Conservation (phyloP, 2,329 filamentous ascomycete species). For the Paracoccidioides lutzii region DNA sequence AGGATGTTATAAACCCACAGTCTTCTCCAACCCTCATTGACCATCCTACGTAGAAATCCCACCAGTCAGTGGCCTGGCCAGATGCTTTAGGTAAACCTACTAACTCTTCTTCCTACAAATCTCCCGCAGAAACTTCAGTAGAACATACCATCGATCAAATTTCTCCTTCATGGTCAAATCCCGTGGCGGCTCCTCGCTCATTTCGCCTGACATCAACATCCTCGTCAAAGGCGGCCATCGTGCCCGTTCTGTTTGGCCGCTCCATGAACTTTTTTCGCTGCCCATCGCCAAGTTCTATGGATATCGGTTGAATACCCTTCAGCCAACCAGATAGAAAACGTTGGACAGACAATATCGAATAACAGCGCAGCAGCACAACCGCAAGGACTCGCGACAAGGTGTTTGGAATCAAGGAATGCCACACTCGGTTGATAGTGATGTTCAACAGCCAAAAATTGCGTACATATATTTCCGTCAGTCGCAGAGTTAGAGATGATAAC, state of each 20-base stretch:
- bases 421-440: background rate
- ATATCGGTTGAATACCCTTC: background rate
- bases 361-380: background rate
- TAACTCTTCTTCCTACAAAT: background rate
- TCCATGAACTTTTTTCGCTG: conserved; percentile 13
- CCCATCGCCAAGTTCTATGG: background rate
- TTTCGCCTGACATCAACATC: conserved; percentile 71
- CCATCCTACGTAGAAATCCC: conserved; percentile 44
- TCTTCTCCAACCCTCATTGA: conserved; percentile 73
- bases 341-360: background rate
- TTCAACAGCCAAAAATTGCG: background rate
- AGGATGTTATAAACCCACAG: conserved; percentile 42
- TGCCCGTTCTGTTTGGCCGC: conserved; percentile 50
- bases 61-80: background rate
- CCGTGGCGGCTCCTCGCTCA: conserved; percentile 60
- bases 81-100: background rate
- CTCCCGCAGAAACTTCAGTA: background rate
- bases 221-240: conserved; percentile 72
- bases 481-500: background rate
- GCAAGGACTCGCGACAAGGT: background rate
- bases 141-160: conserved; percentile 53
- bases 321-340: background rate
- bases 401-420: background rate
- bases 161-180: conserved; percentile 56
- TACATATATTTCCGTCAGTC: background rate